phyloP scores from a whole-genome alignment of 31 red algal genomes.

The Asparagopsis taxiformis region DNA sequence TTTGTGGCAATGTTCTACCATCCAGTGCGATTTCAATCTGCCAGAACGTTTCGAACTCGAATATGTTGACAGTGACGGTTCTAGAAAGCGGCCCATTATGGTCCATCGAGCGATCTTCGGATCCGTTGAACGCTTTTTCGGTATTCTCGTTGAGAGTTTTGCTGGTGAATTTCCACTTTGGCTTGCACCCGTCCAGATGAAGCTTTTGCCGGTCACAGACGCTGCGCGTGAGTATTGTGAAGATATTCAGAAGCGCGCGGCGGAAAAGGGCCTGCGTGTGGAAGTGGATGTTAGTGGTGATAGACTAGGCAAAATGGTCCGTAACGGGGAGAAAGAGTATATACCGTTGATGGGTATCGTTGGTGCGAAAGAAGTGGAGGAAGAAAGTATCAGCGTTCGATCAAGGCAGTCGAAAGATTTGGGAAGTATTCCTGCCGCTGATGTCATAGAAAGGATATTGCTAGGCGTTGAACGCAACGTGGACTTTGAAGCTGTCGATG shows the following conservation, averaged over 20 bases:
- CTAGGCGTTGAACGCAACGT: constrained; percentile 31
- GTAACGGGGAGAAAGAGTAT: constrained; percentile 87
- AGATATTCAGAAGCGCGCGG: constrained; percentile 30
- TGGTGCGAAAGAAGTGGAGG: constrained; percentile 82
- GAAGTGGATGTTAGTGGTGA: constrained; percentile 89
- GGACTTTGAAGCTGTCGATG: constrained; percentile 62
- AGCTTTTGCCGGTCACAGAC: constrained; percentile 87
- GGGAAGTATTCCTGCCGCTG: constrained; percentile 52
- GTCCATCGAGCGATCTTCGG: constrained; percentile 99
- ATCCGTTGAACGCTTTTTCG: constrained; percentile 98
- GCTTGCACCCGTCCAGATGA: constrained; percentile 97
- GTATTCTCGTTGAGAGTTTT: constrained; percentile 94
- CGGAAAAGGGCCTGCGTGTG: constrained; percentile 57
- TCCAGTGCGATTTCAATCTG: constrained; percentile 99
- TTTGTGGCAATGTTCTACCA: constrained; percentile 99
- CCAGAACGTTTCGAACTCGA: constrained; percentile 95
- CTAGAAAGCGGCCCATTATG: constrained; percentile 92
- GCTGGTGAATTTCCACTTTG: constrained; percentile 99
- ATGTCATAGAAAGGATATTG: constrained; percentile 35
- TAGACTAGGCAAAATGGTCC: constrained; percentile 93
- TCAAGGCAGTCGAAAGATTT: constrained; percentile 77
- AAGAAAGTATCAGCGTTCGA: constrained; percentile 64
- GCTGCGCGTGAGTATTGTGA: constrained; percentile 67
- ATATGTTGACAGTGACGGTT: constrained; percentile 78
- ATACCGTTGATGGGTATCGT: constrained; percentile 97